Evolutionary conservation across 1,284 basidiomycete genomes (phyloP).

Genomic region (Coriolopsis trogii): DNA sequence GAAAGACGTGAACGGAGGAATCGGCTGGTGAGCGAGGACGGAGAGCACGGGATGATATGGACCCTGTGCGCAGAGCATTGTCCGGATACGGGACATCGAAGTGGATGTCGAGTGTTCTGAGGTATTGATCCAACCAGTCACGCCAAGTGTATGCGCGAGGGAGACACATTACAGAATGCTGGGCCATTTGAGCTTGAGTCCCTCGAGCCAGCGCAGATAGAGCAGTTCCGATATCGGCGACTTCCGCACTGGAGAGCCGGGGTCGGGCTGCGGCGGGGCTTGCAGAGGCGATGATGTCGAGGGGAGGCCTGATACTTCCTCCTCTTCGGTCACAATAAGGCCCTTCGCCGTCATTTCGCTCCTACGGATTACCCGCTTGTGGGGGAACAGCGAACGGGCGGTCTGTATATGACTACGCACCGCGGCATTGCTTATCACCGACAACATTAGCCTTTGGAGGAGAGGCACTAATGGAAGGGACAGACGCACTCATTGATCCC

Average conservation of each 20-base stretch:
- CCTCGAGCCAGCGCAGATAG: conserved; percentile 96
- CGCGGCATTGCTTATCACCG: conserved; percentile 57
- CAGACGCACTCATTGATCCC: conserved; percentile 85
- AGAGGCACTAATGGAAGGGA: neutral
- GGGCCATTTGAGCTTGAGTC: conserved; percentile 87
- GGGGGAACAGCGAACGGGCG: conserved; percentile 70
- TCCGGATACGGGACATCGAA: too few species aligned
- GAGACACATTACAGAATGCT: conserved; percentile 51
- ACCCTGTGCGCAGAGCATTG: neutral
- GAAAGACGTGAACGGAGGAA: conserved; percentile 8
- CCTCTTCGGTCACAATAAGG: conserved; percentile 77
- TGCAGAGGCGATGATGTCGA: conserved; percentile 35
- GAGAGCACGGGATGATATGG: neutral
- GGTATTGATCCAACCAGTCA: neutral
- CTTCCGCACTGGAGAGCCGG: conserved; percentile 49
- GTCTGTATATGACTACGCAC: conserved; percentile 82
- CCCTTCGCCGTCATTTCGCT: conserved; percentile 84
- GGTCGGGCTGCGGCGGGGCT: conserved; percentile 22
- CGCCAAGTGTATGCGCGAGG: conserved; percentile 5
- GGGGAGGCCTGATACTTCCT: conserved; percentile 61
- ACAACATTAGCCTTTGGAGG: conserved; percentile 15
- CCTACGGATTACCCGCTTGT: conserved; percentile 75
- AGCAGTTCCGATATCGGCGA: conserved; percentile 92
- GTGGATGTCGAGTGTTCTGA: neutral
- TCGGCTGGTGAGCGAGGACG: conserved; percentile 3